Conservation (phyloP, 2,329 filamentous ascomycete genomes). For the Pyricularia pennisetigena region DNA sequence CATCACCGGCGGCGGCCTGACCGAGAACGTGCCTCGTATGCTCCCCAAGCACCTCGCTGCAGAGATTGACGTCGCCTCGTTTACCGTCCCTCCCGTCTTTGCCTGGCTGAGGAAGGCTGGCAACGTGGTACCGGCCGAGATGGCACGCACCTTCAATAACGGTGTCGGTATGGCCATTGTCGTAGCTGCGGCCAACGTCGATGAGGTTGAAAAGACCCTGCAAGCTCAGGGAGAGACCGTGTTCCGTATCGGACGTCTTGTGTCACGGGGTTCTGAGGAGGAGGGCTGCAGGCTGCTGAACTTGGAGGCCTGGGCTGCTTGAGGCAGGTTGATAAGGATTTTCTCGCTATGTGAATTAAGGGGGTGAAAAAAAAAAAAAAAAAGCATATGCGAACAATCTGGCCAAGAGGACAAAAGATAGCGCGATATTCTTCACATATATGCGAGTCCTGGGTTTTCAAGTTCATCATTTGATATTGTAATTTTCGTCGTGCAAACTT, state of each 20-base stretch:
- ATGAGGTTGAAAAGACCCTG: constrained; percentile 49
- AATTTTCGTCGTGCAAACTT: background rate
- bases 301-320: constrained; percentile 31
- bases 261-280: constrained; percentile 37
- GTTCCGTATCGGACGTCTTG: constrained; percentile 63
- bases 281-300: constrained; percentile 56
- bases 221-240: constrained; percentile 65
- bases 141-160: constrained; percentile 89
- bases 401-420: background rate
- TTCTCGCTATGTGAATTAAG: background rate
- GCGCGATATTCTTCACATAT: background rate
- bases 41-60: constrained; percentile 70
- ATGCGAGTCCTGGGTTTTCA: background rate
- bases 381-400: background rate
- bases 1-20: constrained; percentile 88
- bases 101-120: constrained; percentile 69
- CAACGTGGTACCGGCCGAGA: constrained; percentile 68
- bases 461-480: background rate
- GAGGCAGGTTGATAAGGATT: background rate
- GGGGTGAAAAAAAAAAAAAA: background rate
- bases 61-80: constrained; percentile 67
- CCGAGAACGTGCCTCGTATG: constrained; percentile 93
- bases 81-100: constrained; percentile 72
- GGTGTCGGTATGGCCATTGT: constrained; percentile 91
- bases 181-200: constrained; percentile 60